A percentile compares a stretch with the other conserved stretches of the same genome.
Evolutionary conservation across 176 grass and related monocot genomes (phyloP).

Genomic region (Carex cristatella): DNA sequence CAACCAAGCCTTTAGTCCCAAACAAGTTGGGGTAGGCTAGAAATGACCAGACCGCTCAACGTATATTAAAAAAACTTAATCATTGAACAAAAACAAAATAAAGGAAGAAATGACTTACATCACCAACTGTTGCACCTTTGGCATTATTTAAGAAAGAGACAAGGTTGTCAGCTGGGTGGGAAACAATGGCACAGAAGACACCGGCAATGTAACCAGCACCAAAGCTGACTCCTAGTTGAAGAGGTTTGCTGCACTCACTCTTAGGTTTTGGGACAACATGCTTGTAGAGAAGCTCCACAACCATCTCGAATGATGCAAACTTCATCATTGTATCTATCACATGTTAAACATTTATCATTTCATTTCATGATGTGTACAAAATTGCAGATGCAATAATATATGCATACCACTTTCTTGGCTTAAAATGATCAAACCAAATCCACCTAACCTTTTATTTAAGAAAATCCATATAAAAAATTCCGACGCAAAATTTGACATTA

Average conservation of each 20-base stretch:
- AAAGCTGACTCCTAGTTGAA: slow-evolving; percentile 84
- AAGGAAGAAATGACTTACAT: slow-evolving; percentile 48
- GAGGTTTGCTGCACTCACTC: slow-evolving; percentile 57
- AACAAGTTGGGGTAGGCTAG: no score
- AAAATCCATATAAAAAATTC: neutral
- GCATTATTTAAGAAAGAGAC: slow-evolving; percentile 97
- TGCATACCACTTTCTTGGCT: neutral
- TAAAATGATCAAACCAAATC: neutral
- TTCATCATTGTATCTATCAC: slow-evolving; percentile 98
- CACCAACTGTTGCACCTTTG: slow-evolving; percentile 80
- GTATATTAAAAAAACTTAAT: neutral
- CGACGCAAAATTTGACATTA: neutral
- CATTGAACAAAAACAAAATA: slow-evolving; percentile 3
- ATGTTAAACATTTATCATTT: neutral
- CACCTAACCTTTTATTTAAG: neutral
- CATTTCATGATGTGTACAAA: neutral
- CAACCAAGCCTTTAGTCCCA: no score
- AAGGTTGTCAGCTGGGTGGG: slow-evolving; percentile 88
- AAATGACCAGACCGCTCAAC: neutral
- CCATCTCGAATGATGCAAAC: slow-evolving; percentile 87
- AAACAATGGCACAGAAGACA: slow-evolving; percentile 88
- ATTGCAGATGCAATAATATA: neutral
- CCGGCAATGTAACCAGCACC: slow-evolving; percentile 81
- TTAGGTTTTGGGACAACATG: slow-evolving; percentile 64
- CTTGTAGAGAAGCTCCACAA: slow-evolving; percentile 86